Percentiles rank a stretch among this genome's conserved stretches.
Evolutionary conservation across 164 flowering plant species (phyloP).

Genomic region (Taxillus chinensis): DNA sequence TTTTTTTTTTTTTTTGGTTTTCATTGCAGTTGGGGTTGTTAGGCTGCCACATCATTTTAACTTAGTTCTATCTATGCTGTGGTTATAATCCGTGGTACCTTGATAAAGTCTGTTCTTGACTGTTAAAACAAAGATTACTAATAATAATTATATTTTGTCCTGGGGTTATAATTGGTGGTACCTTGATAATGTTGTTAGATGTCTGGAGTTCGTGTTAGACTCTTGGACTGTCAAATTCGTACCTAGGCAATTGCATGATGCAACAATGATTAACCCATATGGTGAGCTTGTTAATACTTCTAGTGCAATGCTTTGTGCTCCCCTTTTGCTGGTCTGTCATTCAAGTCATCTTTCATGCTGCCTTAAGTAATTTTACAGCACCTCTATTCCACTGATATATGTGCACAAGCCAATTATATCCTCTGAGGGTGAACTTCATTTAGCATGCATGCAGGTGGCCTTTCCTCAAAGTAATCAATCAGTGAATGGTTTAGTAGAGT

Average conservation of each 20-base stretch:
- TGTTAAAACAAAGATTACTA: too few species aligned
- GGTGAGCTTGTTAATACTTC: neutral
- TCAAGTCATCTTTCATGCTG: too few species aligned
- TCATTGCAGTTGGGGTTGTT: too few species aligned
- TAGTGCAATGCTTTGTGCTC: too few species aligned
- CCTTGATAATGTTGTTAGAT: neutral
- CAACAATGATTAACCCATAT: neutral
- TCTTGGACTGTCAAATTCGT: neutral
- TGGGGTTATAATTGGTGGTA: neutral
- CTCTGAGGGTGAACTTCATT: conserved; percentile 40
- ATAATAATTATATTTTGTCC: too few species aligned
- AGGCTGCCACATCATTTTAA: too few species aligned
- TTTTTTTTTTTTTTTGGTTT: too few species aligned
- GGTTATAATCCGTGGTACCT: too few species aligned
- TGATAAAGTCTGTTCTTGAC: too few species aligned
- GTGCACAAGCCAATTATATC: conserved; percentile 5
- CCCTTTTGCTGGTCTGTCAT: too few species aligned
- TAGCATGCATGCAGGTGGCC: conserved; percentile 66
- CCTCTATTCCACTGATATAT: neutral
- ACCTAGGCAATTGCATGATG: neutral
- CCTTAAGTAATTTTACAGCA: too few species aligned
- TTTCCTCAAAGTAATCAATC: conserved; percentile 11
- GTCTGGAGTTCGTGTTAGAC: neutral
- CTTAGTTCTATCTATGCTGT: too few species aligned
- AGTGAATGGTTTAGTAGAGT: conserved; percentile 10